Conservation (phyloP, 345 rosid species). For the Linum tenue region DNA sequence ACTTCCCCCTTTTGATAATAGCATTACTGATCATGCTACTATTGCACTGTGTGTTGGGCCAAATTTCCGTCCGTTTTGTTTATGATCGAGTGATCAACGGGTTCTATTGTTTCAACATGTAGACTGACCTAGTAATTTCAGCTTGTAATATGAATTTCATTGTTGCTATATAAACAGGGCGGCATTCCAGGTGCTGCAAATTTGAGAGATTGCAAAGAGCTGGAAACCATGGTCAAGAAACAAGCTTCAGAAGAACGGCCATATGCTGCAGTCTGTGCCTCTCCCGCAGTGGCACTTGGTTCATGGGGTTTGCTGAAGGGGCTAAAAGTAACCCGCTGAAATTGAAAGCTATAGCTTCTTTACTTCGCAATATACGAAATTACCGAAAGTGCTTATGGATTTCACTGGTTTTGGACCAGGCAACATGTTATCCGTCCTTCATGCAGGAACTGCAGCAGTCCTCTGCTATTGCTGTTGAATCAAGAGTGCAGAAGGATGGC, state of each 20-base stretch:
- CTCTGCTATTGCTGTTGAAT: conserved; percentile 57
- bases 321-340: conserved; percentile 39
- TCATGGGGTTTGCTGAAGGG: conserved; percentile 89
- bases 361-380: background rate
- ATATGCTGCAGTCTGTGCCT: conserved; percentile 79
- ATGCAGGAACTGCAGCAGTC: conserved; percentile 63
- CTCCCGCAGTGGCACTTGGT: conserved; percentile 74
- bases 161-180: conserved; percentile 34
- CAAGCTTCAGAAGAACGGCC: conserved; percentile 67
- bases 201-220: conserved; percentile 50
- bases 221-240: conserved; percentile 67
- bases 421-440: conserved; percentile 75
- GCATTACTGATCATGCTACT: no score
- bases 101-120: background rate
- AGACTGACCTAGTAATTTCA: background rate
- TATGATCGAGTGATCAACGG: background rate
- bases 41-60: no score
- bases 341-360: background rate
- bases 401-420: conserved; percentile 30
- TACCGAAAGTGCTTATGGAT: background rate
- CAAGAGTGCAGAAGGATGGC: conserved; percentile 80
- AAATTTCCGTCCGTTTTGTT: no score
- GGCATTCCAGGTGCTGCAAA: conserved; percentile 84
- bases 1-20: no score
- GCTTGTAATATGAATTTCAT: background rate